These are phyloP conservation scores for Bipolaris zeicola DNA, from an alignment of 2,329 filamentous ascomycete species.

Conservation along the genomic window DNA sequence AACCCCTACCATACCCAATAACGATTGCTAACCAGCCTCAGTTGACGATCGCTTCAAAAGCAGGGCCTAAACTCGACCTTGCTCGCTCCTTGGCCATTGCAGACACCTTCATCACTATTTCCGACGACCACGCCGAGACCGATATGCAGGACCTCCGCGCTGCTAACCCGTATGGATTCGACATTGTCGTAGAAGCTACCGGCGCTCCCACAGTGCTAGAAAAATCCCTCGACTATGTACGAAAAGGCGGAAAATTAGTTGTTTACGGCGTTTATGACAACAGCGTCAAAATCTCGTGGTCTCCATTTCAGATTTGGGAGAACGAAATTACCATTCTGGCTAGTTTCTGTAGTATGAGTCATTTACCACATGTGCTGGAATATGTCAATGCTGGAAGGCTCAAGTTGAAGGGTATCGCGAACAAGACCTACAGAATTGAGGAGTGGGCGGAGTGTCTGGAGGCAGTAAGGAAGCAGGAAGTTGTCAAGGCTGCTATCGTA, in stretches of 20 bases:
- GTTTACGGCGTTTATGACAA: slow-evolving; percentile 74
- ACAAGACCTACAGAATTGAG: slow-evolving; percentile 75
- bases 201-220: slow-evolving; percentile 72
- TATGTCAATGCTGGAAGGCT: slow-evolving; percentile 64
- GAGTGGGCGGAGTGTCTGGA: slow-evolving; percentile 73
- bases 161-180: slow-evolving; percentile 73
- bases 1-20: too few species aligned
- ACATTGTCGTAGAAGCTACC: slow-evolving; percentile 74
- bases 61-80: slow-evolving; percentile 72
- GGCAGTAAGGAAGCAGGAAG: slow-evolving; percentile 72
- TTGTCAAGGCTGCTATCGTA: slow-evolving; percentile 75
- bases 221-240: slow-evolving; percentile 72
- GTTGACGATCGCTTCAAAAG: slow-evolving; percentile 70
- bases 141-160: slow-evolving; percentile 67
- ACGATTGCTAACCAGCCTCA: slow-evolving; percentile 1
- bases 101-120: slow-evolving; percentile 56
- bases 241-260: slow-evolving; percentile 72
- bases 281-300: slow-evolving; percentile 67
- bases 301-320: slow-evolving; percentile 71
- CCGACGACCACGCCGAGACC: slow-evolving; percentile 19
- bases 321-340: slow-evolving; percentile 75
- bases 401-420: slow-evolving; percentile 70
- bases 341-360: slow-evolving; percentile 68
- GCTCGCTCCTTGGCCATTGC: slow-evolving; percentile 58
- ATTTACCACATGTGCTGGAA: slow-evolving; percentile 35